phyloP scores from a whole-genome alignment of 176 grass and related monocot species.

The Paspalum notatum region DNA sequence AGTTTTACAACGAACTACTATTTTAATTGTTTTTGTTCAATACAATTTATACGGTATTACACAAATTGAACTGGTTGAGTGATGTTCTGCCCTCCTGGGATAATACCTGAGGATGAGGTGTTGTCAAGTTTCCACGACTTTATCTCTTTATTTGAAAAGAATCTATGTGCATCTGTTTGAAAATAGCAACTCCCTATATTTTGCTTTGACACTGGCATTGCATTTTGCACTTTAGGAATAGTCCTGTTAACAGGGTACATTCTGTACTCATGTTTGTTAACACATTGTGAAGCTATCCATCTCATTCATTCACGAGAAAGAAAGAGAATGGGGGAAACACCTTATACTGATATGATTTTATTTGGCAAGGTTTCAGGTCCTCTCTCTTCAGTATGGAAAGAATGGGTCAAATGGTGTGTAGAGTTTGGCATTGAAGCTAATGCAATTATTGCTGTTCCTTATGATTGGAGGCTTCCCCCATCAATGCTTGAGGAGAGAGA shows the following conservation, averaged over 20 bases:
- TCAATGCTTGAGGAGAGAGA: slow-evolving; percentile 91
- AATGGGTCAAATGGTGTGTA: slow-evolving; percentile 98
- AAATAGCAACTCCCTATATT: slow-evolving; percentile 12
- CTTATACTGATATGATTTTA: slow-evolving; percentile 40
- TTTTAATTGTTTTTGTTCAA: slow-evolving; percentile 19
- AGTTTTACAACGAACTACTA: not conserved
- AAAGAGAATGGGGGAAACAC: not conserved
- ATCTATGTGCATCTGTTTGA: slow-evolving; percentile 8
- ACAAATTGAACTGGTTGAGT: not conserved
- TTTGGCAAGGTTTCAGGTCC: slow-evolving; percentile 69
- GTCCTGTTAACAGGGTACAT: not conserved
- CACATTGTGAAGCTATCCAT: slow-evolving; percentile 9
- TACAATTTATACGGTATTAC: not conserved
- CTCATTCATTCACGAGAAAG: not conserved
- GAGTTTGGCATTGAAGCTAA: slow-evolving; percentile 98
- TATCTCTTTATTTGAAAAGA: slow-evolving; percentile 3
- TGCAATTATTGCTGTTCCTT: slow-evolving; percentile 93
- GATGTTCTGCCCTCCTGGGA: not conserved
- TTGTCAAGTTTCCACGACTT: slow-evolving; percentile 10
- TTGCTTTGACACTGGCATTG: slow-evolving; percentile 3
- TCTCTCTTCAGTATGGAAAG: slow-evolving; percentile 98
- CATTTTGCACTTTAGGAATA: not conserved
- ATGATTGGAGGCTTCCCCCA: slow-evolving; percentile 90
- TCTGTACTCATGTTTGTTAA: not conserved
- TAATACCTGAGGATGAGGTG: not conserved